Evolutionary conservation across 495 filamentous ascomycete species (phyloP).

Genomic region (Melanomma pulvis-pyrius): DNA sequence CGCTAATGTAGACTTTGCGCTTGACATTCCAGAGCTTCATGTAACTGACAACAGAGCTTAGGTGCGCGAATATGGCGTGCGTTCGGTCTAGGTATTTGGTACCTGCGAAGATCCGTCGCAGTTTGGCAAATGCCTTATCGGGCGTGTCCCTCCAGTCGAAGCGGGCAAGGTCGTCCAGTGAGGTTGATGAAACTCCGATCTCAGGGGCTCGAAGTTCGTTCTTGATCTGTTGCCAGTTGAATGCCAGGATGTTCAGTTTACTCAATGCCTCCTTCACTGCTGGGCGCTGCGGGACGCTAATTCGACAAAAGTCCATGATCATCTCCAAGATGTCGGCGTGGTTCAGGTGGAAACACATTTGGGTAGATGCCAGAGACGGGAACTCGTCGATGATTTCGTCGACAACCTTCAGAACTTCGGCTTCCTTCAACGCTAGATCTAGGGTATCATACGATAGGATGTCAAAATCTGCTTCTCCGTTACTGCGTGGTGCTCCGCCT

Average conservation of each 20-base stretch:
- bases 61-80: constrained; percentile 73
- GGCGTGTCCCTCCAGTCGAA: constrained; percentile 88
- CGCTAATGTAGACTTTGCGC: constrained; percentile 80
- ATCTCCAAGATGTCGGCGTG: constrained; percentile 82
- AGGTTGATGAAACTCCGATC: constrained; percentile 83
- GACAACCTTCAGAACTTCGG: constrained; percentile 90
- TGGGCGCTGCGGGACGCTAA: constrained; percentile 67
- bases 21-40: constrained; percentile 72
- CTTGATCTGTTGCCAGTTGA: constrained; percentile 82
- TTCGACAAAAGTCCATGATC: constrained; percentile 85
- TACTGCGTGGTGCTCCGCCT: constrained; percentile 77
- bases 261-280: constrained; percentile 81
- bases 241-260: constrained; percentile 81
- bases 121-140: constrained; percentile 69
- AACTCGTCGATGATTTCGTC: constrained; percentile 88
- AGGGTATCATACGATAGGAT: constrained; percentile 77
- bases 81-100: constrained; percentile 67
- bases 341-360: constrained; percentile 91
- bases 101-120: constrained; percentile 74
- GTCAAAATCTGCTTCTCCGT: constrained; percentile 93
- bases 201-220: constrained; percentile 78
- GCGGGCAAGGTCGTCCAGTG: constrained; percentile 81
- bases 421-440: constrained; percentile 88
- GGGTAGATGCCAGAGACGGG: constrained; percentile 66
- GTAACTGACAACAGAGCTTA: constrained; percentile 75